Evolutionary conservation across 2,329 filamentous ascomycete species (phyloP), one percentile per base, ranked within the genome.

Genomic region (Aspergillus alliaceus): DNA sequence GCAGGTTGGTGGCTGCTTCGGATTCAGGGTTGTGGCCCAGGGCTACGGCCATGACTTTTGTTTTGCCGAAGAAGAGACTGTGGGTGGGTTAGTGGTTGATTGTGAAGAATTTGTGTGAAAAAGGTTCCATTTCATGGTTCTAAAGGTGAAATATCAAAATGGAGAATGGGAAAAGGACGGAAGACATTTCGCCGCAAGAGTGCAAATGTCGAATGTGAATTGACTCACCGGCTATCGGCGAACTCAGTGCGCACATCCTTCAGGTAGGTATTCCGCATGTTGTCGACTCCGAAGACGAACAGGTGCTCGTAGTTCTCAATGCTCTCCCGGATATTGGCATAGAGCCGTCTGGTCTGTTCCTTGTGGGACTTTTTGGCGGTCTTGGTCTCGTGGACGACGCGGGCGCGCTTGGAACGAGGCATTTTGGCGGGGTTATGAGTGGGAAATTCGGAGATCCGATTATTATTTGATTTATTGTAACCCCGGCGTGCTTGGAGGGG

Each of bases 21-120:
- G 91, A 89, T 70, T 90, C 89, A 65, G 87, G 83, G 53, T 82
- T 87, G 63, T 85, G 84, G 72, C 95, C 95, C 25, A 99, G 89
- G 56, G 95, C 93, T 79, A 95, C 93, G 68, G 90, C 88, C 92
- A 98, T 98, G 76, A 99, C 93, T 80, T 98, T 98, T 59, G 93
- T 98, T 82, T 98, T 99, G 79, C 93, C 95, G 78, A 97, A 98
- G 86, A 98, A 98, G 74, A 99, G 82, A 68, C 93, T 95, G 68
- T 3, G 8, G n/a, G 12, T 3, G 18, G 18, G 18, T 57, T 29
- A 54, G 48, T 20, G 12, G 25, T 57, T 31, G 35, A n/a, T 39
- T 18, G 12, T 14, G 27, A 40, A 34, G 20, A 4, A 24, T 11
- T 35, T 18, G 8, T 25, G 12, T 15, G 15, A 7, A 3, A 11